phyloP scores from a whole-genome alignment of 148 eudicot species.

The Polygonum aviculare region DNA sequence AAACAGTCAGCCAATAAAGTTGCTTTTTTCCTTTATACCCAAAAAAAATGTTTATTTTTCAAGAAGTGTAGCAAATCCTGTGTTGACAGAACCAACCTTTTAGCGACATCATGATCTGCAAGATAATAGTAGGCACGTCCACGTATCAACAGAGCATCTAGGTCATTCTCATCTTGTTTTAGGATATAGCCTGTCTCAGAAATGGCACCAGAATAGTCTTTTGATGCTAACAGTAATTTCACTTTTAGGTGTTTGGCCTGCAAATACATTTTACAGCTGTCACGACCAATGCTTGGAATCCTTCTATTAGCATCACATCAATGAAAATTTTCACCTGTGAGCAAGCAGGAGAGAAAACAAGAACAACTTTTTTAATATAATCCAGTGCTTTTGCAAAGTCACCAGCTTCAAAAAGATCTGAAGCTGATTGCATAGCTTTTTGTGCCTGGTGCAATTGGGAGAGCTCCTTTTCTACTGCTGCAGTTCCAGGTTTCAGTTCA shows the following conservation, averaged over 20 bases:
- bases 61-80: background rate
- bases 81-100: slow-evolving; percentile 36
- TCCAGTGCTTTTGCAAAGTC: slow-evolving; percentile 72
- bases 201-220: slow-evolving; percentile 75
- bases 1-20: background rate
- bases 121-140: slow-evolving; percentile 93
- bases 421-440: slow-evolving; percentile 64
- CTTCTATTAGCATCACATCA: background rate
- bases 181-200: slow-evolving; percentile 75
- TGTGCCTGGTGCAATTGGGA: slow-evolving; percentile 80
- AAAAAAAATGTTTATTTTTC: background rate
- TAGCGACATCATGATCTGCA: slow-evolving; percentile 92
- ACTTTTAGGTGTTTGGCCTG: slow-evolving; percentile 85
- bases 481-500: slow-evolving; percentile 60
- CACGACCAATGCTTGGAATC: background rate
- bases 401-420: slow-evolving; percentile 57
- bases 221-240: slow-evolving; percentile 51
- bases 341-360: slow-evolving; percentile 92
- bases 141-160: slow-evolving; percentile 72
- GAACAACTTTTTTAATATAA: slow-evolving; percentile 69
- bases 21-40: background rate
- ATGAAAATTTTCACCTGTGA: slow-evolving; percentile 37
- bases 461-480: slow-evolving; percentile 84
- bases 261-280: background rate
- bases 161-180: slow-evolving; percentile 75